These are phyloP conservation scores for Fragosphaeria purpurea DNA, from an alignment of 2,329 filamentous ascomycete species.

Conservation along the genomic window DNA sequence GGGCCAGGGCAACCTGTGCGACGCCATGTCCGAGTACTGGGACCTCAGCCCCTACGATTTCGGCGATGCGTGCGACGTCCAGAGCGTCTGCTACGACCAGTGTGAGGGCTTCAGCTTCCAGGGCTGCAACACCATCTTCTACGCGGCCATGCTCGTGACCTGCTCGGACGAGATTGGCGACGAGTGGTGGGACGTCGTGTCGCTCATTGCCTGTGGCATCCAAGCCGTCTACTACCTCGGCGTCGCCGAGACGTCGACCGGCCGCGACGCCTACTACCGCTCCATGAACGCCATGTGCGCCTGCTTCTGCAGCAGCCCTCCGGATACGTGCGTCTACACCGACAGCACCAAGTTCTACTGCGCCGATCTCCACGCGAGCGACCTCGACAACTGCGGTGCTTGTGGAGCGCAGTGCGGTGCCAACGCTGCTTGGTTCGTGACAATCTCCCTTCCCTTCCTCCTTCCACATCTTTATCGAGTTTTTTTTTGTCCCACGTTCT, in stretches of 20 bases:
- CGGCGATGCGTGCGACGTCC: conserved; percentile 3
- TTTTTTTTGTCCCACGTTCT: not conserved
- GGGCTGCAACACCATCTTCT: conserved; percentile 6
- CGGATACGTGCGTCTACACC: conserved; percentile 1
- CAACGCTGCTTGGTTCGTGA: conserved; percentile 1
- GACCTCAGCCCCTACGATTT: conserved; percentile 5
- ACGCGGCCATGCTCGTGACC: conserved; percentile 1
- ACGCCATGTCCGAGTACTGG: conserved; percentile 7
- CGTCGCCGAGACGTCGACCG: conserved; percentile 4
- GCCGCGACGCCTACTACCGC: conserved; percentile 2
- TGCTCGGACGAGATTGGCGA: conserved; percentile 4
- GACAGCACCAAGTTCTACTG: not conserved
- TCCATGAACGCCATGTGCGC: conserved; percentile 3
- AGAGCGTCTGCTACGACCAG: conserved; percentile 6
- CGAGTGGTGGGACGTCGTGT: conserved; percentile 7
- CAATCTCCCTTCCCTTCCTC: not conserved
- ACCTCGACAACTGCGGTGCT: conserved; percentile 2
- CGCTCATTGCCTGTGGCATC: conserved; percentile 1
- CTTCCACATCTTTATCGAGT: no score
- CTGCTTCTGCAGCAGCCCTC: conserved; percentile 4
- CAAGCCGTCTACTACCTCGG: conserved; percentile 5
- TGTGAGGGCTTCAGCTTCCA: conserved; percentile 6
- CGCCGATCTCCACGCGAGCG: not conserved
- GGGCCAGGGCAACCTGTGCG: conserved; percentile 5
- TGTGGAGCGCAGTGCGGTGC: conserved; percentile 5